Conservation (phyloP, 805 yeast species). For the Myxozyma kluyveri region DNA sequence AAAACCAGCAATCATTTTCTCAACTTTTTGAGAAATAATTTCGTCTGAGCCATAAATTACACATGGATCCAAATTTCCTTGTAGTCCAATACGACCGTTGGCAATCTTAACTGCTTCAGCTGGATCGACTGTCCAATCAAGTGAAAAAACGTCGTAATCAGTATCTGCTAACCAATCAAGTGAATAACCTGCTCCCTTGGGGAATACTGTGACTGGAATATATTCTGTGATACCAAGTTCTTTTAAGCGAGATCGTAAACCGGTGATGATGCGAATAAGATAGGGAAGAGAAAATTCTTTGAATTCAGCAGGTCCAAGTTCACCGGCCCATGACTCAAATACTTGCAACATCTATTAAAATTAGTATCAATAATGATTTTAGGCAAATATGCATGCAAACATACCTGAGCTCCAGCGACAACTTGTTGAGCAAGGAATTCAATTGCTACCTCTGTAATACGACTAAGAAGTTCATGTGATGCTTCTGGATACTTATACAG, state of each 20-base stretch:
- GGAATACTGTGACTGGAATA: conserved; percentile 85
- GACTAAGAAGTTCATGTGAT: conserved; percentile 67
- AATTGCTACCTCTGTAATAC: conserved; percentile 80
- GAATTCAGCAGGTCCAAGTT: conserved; percentile 86
- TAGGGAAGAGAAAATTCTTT: conserved; percentile 86
- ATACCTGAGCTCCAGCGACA: conserved; percentile 86
- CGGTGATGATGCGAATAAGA: conserved; percentile 66
- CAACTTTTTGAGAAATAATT: conserved; percentile 73
- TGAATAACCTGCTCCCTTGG: conserved; percentile 98
- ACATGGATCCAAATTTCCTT: conserved; percentile 96
- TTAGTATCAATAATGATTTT: neutral
- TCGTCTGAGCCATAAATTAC: conserved; percentile 87
- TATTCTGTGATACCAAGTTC: conserved; percentile 67
- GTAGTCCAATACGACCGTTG: conserved; percentile 75
- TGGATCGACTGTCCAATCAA: conserved; percentile 90
- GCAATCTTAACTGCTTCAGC: conserved; percentile 74
- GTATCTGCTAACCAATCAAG: conserved; percentile 75
- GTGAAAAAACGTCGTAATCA: conserved; percentile 83
- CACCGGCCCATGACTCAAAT: conserved; percentile 98
- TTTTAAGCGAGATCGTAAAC: conserved; percentile 63
- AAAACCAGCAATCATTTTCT: conserved; percentile 83
- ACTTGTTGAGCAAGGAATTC: conserved; percentile 94
- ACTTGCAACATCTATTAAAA: conserved; percentile 69
- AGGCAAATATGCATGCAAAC: neutral
- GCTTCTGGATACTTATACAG: conserved; percentile 73